These are phyloP conservation scores for Moesziomyces globuligerus DNA, from an alignment of 1,284 basidiomycete species.

Conservation along the genomic window DNA sequence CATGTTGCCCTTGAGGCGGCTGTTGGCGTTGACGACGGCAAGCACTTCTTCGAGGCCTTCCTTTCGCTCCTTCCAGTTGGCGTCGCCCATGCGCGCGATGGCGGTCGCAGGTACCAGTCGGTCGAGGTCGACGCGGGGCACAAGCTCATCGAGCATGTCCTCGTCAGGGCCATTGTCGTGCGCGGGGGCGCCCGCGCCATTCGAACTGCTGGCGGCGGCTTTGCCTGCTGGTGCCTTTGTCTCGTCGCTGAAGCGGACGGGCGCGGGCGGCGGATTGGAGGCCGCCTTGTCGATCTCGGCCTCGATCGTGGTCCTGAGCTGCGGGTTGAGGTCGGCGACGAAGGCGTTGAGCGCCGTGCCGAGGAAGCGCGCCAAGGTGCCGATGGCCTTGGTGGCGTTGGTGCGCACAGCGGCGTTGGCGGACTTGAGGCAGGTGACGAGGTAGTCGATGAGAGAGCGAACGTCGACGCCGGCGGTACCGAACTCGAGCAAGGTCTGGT, in stretches of 20 bases:
- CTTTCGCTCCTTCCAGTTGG: conserved; percentile 93
- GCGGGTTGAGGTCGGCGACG: conserved; percentile 92
- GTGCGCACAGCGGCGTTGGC: conserved; percentile 94
- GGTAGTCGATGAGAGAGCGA: conserved; percentile 85
- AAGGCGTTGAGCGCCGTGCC: conserved; percentile 90
- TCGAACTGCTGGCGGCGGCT: conserved; percentile 8
- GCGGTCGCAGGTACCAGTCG: conserved; percentile 84
- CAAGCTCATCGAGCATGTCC: conserved; percentile 78
- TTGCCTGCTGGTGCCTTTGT: conserved; percentile 27
- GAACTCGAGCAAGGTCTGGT: conserved; percentile 88
- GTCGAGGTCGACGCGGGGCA: conserved; percentile 94
- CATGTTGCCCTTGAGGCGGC: conserved; percentile 88
- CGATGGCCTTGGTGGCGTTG: conserved; percentile 91
- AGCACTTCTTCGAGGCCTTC: conserved; percentile 89
- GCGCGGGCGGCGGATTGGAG: conserved; percentile 80
- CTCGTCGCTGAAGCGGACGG: conserved; percentile 69
- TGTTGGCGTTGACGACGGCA: conserved; percentile 85
- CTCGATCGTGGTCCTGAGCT: conserved; percentile 88
- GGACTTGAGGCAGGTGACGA: conserved; percentile 87
- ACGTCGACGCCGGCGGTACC: conserved; percentile 88
- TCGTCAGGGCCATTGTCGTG: conserved; percentile 47
- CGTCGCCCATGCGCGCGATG: conserved; percentile 87
- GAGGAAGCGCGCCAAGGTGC: conserved; percentile 90
- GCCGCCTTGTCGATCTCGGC: conserved; percentile 95
- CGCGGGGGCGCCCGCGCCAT: conserved; percentile 7